Conservation (phyloP, 768 basidiomycete genomes). For the Lactarius sanguifluus region DNA sequence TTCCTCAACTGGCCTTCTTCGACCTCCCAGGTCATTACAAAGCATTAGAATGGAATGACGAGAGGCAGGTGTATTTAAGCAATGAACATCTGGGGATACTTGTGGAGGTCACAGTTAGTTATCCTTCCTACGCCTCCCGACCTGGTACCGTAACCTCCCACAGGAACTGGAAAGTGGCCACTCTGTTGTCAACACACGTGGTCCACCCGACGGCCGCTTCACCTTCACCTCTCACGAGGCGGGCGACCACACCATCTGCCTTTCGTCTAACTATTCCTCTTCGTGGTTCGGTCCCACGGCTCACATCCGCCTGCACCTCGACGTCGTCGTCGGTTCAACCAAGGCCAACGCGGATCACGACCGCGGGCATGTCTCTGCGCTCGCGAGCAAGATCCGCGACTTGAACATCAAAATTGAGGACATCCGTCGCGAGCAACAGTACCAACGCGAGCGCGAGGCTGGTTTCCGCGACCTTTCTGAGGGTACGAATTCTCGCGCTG, state of each 20-base stretch:
- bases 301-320: conserved; percentile 93
- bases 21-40: conserved; percentile 75
- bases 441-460: conserved; percentile 93
- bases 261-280: conserved; percentile 80
- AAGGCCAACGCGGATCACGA: conserved; percentile 87
- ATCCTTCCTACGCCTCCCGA: neutral
- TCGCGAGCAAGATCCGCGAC: conserved; percentile 83
- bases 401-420: conserved; percentile 93
- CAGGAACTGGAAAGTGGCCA: conserved; percentile 88
- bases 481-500: conserved; percentile 83
- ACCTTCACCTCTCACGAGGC: conserved; percentile 98
- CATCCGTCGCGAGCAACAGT: conserved; percentile 93
- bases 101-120: conserved; percentile 84
- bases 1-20: conserved; percentile 1
- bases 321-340: conserved; percentile 86
- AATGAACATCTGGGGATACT: conserved; percentile 84
- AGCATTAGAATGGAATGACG: conserved; percentile 88
- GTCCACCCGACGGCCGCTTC: conserved; percentile 87
- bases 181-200: conserved; percentile 83
- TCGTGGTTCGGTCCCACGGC: conserved; percentile 77
- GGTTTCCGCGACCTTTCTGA: conserved; percentile 90
- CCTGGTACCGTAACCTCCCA: neutral
- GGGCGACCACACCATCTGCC: conserved; percentile 96
- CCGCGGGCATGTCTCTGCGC: conserved; percentile 77
- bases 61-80: conserved; percentile 59